Evolutionary conservation across 192 early-diverging fungal genomes (phyloP).

Genomic region (Mortierella hygrophila): DNA sequence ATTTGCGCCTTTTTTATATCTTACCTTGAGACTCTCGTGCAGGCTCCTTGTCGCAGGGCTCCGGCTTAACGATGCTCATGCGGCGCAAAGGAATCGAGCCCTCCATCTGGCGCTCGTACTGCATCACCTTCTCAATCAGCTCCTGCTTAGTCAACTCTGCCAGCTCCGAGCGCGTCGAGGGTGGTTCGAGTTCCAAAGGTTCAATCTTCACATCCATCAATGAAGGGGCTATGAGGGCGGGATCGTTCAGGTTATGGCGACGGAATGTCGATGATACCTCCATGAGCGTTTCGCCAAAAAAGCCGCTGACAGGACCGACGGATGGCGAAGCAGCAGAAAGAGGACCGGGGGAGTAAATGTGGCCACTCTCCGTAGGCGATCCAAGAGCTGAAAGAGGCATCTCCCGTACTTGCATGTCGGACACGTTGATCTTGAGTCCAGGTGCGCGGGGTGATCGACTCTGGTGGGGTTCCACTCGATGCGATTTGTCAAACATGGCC

Average conservation of each 20-base stretch:
- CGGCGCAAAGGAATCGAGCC: slow-evolving; percentile 28
- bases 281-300: slow-evolving; percentile 23
- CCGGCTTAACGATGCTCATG: slow-evolving; percentile 39
- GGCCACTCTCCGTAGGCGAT: slow-evolving; percentile 31
- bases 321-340: slow-evolving; percentile 46
- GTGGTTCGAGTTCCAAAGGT: slow-evolving; percentile 29
- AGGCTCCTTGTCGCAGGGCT: slow-evolving; percentile 3
- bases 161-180: slow-evolving; percentile 38
- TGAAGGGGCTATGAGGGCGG: background rate
- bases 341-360: slow-evolving; percentile 34
- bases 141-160: slow-evolving; percentile 48
- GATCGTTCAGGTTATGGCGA: slow-evolving; percentile 44
- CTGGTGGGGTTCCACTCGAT: slow-evolving; percentile 44
- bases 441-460: slow-evolving; percentile 36
- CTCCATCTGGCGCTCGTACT: slow-evolving; percentile 56
- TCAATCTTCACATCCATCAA: slow-evolving; percentile 27
- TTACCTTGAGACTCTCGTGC: slow-evolving; percentile 21
- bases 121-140: slow-evolving; percentile 59
- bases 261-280: slow-evolving; percentile 44
- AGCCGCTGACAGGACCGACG: slow-evolving; percentile 19
- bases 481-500: slow-evolving; percentile 2
- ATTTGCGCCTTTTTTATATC: background rate
- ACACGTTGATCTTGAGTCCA: slow-evolving; percentile 44
- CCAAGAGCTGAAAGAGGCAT: slow-evolving; percentile 39
- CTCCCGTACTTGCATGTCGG: slow-evolving; percentile 27